Evolutionary conservation across 2,329 filamentous ascomycete genomes (phyloP).

Genomic region (Pestalotiopsis sp.): DNA sequence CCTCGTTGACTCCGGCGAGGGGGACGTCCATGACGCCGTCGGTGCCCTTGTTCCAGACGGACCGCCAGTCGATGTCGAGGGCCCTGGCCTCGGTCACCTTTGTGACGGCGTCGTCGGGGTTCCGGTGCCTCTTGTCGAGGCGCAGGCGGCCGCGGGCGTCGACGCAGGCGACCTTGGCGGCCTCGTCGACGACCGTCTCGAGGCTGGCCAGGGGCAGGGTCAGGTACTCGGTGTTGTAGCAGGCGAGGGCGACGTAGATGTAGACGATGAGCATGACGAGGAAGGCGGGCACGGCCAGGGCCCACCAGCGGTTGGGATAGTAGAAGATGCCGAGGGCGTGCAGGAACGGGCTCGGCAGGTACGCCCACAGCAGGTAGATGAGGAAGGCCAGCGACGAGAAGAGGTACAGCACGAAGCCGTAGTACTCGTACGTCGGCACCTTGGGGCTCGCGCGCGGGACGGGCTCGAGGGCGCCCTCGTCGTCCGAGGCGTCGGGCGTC

Average conservation of each 20-base stretch:
- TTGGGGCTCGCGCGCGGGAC: conserved; percentile 86
- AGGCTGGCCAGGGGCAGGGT: conserved; percentile 78
- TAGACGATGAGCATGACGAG: conserved; percentile 87
- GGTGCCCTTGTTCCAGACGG: conserved; percentile 87
- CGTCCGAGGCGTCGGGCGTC: conserved; percentile 88
- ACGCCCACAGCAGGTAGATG: conserved; percentile 77
- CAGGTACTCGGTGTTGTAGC: conserved; percentile 87
- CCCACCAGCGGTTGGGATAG: conserved; percentile 98
- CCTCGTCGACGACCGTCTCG: conserved; percentile 91
- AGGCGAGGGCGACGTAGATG: conserved; percentile 89
- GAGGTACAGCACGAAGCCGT: conserved; percentile 95
- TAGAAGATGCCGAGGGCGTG: conserved; percentile 94
- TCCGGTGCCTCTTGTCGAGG: conserved; percentile 31
- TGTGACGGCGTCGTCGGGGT: conserved; percentile 33
- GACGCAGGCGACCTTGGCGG: conserved; percentile 81
- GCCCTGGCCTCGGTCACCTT: conserved; percentile 31
- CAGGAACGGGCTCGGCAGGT: conserved; percentile 87
- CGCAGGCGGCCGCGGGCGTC: conserved; percentile 65
- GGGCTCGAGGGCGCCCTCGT: conserved; percentile 67
- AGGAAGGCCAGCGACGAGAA: conserved; percentile 82
- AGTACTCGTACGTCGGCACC: conserved; percentile 99
- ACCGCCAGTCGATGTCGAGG: conserved; percentile 66
- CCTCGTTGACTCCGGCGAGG: conserved; percentile 90
- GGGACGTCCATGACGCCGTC: conserved; percentile 98
- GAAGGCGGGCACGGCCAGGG: conserved; percentile 86